These are phyloP conservation scores for Beauveria asiatica DNA, from an alignment of 2,329 filamentous ascomycete genomes.

Conservation along the genomic window DNA sequence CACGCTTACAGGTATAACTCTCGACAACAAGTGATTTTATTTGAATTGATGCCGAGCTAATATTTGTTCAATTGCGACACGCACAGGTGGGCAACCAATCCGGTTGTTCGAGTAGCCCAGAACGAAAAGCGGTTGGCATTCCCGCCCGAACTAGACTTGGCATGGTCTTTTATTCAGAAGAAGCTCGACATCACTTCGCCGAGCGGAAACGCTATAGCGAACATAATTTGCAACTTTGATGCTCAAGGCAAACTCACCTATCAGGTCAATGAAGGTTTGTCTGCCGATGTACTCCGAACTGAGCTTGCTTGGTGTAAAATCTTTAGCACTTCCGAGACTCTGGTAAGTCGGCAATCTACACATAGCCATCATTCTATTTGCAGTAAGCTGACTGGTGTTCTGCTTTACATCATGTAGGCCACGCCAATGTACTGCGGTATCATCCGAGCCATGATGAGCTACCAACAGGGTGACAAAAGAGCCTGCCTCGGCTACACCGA, in stretches of 20 bases:
- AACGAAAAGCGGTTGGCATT: not conserved
- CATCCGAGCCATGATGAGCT: conserved; percentile 1
- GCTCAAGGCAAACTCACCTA: not conserved
- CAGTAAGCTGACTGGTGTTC: too few relatives aligned
- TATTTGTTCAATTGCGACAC: not conserved
- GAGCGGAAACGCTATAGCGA: not conserved
- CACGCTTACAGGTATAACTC: not conserved
- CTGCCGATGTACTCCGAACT: not conserved
- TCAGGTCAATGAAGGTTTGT: conserved; percentile 1
- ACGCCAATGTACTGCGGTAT: conserved; percentile 5
- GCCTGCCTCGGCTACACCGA: not conserved
- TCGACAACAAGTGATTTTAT: too few relatives aligned
- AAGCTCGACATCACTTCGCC: not conserved
- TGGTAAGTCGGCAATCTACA: not conserved
- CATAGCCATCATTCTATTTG: not conserved
- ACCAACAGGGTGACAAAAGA: not conserved
- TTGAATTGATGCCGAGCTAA: not conserved
- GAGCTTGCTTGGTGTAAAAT: conserved; percentile 3
- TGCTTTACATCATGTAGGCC: not conserved
- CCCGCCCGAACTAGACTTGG: not conserved
- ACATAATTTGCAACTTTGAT: conserved; percentile 1
- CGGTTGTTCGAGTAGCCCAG: not conserved
- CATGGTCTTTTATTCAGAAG: not conserved
- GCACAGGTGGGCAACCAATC: conserved; percentile 1
- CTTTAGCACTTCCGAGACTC: not conserved